Base-by-base conservation (phyloP, 306 rosid genomes). In the Mimosa pudica region DNA sequence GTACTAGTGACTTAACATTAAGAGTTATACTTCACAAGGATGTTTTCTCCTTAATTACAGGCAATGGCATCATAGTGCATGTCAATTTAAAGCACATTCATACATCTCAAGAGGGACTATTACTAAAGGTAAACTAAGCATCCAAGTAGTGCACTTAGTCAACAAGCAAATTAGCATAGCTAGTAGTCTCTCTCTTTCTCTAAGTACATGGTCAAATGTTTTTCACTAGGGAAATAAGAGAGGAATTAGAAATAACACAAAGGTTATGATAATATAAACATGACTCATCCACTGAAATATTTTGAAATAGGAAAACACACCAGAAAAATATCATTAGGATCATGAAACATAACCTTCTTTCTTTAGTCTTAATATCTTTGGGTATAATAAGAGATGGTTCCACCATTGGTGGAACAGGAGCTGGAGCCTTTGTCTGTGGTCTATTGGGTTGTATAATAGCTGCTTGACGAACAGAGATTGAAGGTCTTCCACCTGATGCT, bases 381-480 rank as follows among this genome's bases (percentile, higher is more conserved):
- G 80, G 83, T 58, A 84, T 83, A 77, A 24, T 87, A 69, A 76
- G 46, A 70, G 90, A 89, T 77, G 92, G 84, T 66, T 92, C 98
- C 62, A 84, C 98, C 62, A 84, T 47, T 16, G 90, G 86, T 5
- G 90, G 98, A 86, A 87, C 33, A 9, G 90, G 84, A 67, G 86
- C 81, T 11, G 89, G 90, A 13, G 90, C 81, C 89, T 91, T 87
- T 74, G 85, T 44, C 10, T 90, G 76, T 60, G 85, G 77, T 83
- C 74, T 85, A 65, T 16, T 85, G 1, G 92, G 88, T 9, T 89
- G 86, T 51, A 85, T 82, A 72, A 78, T 69, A 12, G 92, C 90
- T 11, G 84, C 82, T 6, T 92, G 77, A 74, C 77, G 90, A 65
- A 82, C 79, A 71, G 84, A 76, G 76, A 63, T 17, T 52, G 92